phyloP scores from a whole-genome alignment of 371 early-diverging fungal species.

The Nematocida ironsii region DNA sequence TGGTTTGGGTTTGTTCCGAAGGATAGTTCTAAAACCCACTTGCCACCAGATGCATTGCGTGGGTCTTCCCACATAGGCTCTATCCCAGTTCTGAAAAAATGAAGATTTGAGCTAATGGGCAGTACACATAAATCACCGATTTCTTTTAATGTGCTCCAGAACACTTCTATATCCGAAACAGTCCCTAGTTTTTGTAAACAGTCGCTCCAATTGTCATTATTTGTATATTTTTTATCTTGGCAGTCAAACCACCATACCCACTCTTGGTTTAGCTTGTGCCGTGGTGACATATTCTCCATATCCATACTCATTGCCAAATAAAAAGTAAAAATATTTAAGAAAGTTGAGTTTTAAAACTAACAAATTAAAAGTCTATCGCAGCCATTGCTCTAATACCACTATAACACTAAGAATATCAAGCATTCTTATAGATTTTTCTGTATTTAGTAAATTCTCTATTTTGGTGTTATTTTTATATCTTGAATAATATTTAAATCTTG shows the following conservation, averaged over 20 bases:
- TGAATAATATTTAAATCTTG: neutral
- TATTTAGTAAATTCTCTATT: neutral
- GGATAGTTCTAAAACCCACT: conserved; percentile 79
- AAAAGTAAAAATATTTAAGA: conserved; percentile 58
- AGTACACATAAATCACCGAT: conserved; percentile 70
- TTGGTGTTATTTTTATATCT: neutral
- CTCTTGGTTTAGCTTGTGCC: conserved; percentile 79
- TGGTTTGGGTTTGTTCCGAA: neutral
- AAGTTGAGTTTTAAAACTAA: conserved; percentile 4
- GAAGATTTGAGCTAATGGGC: conserved; percentile 76
- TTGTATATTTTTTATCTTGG: conserved; percentile 71
- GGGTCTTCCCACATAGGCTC: conserved; percentile 98
- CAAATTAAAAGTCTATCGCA: neutral
- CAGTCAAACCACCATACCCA: conserved; percentile 91
- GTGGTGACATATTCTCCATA: conserved; percentile 68
- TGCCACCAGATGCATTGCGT: conserved; percentile 87
- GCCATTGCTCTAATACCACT: neutral
- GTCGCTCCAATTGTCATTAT: conserved; percentile 44
- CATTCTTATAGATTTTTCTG: neutral
- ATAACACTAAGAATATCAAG: too few species aligned
- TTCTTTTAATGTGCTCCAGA: conserved; percentile 49
- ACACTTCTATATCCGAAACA: conserved; percentile 38
- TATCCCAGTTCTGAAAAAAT: conserved; percentile 88
- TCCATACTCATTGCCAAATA: conserved; percentile 44
- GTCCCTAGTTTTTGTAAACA: conserved; percentile 35